These are phyloP conservation scores for Serendipita indica DNA, from an alignment of 768 basidiomycete genomes.

Conservation along the genomic window DNA sequence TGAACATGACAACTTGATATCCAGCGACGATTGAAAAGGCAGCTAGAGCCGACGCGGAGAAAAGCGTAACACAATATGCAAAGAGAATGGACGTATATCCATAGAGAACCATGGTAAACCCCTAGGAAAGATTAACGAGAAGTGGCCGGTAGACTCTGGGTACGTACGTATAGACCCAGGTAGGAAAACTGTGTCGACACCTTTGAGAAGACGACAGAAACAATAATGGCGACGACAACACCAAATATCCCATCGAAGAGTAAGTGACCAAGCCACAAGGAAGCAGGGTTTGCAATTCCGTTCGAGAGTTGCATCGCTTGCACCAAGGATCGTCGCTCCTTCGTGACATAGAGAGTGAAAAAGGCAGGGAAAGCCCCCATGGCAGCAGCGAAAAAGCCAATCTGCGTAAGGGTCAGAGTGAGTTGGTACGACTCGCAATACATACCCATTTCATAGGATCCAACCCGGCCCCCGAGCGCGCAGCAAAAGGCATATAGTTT, in stretches of 20 bases:
- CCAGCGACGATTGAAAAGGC: slow-evolving; percentile 61
- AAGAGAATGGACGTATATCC: slow-evolving; percentile 54
- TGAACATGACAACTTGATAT: slow-evolving; percentile 56
- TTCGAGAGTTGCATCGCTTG: slow-evolving; percentile 76
- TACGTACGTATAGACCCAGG: slow-evolving; percentile 45
- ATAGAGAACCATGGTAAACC: slow-evolving; percentile 56
- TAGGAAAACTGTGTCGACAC: slow-evolving; percentile 50
- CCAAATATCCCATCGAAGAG: slow-evolving; percentile 53
- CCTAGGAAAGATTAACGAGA: slow-evolving; percentile 28
- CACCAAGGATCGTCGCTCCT: slow-evolving; percentile 50
- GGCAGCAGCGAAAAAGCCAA: slow-evolving; percentile 51
- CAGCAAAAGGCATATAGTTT: slow-evolving; percentile 44
- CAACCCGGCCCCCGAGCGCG: slow-evolving; percentile 39
- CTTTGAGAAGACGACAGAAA: slow-evolving; percentile 44
- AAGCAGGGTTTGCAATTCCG: slow-evolving; percentile 51
- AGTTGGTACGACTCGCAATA: background rate
- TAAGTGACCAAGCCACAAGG: slow-evolving; percentile 67
- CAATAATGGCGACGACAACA: slow-evolving; percentile 44
- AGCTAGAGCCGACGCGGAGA: slow-evolving; percentile 49
- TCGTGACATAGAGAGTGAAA: slow-evolving; percentile 60
- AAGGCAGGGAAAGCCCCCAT: slow-evolving; percentile 76
- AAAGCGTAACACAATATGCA: slow-evolving; percentile 47
- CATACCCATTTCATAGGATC: slow-evolving; percentile 51
- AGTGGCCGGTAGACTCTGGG: slow-evolving; percentile 15
- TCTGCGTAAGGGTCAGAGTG: background rate